phyloP scores from a whole-genome alignment of 257 asterid species.

The Marsdenia floribunda region DNA sequence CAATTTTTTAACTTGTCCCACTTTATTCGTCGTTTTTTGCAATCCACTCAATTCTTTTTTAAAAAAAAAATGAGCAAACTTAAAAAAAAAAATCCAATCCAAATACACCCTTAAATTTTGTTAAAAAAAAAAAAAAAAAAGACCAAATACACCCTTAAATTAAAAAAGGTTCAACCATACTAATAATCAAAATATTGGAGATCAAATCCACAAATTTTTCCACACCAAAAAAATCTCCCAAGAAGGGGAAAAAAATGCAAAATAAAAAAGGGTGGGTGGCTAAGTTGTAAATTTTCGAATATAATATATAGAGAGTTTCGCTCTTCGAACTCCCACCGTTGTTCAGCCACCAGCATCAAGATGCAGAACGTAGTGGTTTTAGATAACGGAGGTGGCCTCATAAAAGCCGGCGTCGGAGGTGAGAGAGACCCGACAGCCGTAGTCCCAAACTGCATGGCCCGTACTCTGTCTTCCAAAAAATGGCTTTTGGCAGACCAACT shows the following conservation, averaged over 20 bases:
- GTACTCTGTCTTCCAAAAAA: constrained; percentile 78
- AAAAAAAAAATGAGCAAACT: too few species aligned
- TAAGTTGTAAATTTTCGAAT: background rate
- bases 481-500: constrained; percentile 79
- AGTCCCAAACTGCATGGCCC: constrained; percentile 86
- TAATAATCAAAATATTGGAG: too few species aligned
- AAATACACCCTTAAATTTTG: too few species aligned
- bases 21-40: too few species aligned
- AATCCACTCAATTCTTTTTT: too few species aligned
- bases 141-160: too few species aligned
- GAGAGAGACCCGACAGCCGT: constrained; percentile 76
- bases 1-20: too few species aligned
- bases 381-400: constrained; percentile 89
- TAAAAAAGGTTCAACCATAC: too few species aligned
- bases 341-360: background rate
- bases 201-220: too few species aligned
- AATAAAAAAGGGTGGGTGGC: background rate
- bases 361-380: constrained; percentile 76
- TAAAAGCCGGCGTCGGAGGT: constrained; percentile 89
- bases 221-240: background rate
- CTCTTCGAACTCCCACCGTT: background rate
- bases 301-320: background rate
- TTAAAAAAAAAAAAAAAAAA: too few species aligned
- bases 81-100: too few species aligned
- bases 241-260: background rate